Conservation (phyloP, 352 stramenopile species). For the Pythium biforme region DNA sequence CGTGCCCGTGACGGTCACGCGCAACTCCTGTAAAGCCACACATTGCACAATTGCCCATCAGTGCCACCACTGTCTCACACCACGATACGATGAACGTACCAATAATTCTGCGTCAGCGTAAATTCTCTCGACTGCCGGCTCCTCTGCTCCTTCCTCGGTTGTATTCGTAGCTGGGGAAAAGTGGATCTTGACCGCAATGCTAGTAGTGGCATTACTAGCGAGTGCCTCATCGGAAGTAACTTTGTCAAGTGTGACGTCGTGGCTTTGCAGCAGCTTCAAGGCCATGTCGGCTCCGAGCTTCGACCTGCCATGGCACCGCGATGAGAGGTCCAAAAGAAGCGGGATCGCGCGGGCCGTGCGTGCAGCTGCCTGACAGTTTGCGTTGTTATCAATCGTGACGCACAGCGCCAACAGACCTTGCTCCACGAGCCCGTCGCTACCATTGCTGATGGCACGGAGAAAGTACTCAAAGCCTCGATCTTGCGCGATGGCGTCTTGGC, state of each 20-base stretch:
- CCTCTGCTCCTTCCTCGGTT: no score
- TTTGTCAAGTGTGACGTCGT: background rate
- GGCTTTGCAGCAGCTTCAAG: background rate
- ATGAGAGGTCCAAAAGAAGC: background rate
- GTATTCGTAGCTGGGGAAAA: no score
- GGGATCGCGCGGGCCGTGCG: background rate
- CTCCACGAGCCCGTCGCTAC: background rate
- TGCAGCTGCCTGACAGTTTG: background rate
- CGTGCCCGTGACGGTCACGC: no score
- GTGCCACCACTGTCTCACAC: no score
- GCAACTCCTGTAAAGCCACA: no score
- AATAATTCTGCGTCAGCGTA: no score
- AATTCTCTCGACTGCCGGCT: no score
- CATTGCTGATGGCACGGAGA: background rate
- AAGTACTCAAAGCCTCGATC: background rate
- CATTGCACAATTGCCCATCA: no score
- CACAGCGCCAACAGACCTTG: background rate
- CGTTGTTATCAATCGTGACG: background rate
- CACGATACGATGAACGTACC: no score
- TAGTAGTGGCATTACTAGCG: no score
- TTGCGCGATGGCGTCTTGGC: background rate
- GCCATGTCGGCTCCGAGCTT: background rate
- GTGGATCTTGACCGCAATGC: no score
- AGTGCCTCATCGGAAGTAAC: no score
- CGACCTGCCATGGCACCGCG: background rate